Conservation (phyloP, 2,329 filamentous ascomycete species). For the Zymoseptoria ardabiliae region DNA sequence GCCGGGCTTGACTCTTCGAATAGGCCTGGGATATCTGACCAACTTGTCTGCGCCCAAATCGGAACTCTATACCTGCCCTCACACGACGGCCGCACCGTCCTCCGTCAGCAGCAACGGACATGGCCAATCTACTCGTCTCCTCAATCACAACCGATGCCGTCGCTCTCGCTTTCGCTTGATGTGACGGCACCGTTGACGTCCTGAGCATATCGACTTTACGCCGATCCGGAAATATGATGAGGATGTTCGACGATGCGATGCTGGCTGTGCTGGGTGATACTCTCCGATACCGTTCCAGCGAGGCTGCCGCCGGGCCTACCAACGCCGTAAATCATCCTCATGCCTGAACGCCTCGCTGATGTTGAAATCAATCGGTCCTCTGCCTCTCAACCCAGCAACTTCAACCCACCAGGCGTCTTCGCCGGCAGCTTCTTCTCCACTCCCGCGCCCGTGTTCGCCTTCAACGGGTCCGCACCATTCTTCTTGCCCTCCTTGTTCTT, state of each 20-base stretch:
- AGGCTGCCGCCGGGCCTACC: not conserved
- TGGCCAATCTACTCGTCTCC: not conserved
- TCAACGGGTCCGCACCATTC: conserved; percentile 27
- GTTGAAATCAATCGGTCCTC: not conserved
- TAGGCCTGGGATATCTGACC: no score
- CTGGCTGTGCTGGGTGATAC: not conserved
- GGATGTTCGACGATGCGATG: not conserved
- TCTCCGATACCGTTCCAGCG: not conserved
- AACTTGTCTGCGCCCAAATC: no score
- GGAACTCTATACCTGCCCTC: no score
- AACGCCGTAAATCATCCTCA: not conserved
- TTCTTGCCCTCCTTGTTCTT: conserved; percentile 38
- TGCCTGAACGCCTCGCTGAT: conserved; percentile 7
- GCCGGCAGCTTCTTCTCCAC: conserved; percentile 26
- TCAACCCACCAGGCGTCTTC: conserved; percentile 20
- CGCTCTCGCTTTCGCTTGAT: not conserved
- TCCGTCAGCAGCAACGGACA: not conserved
- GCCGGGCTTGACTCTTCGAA: no score
- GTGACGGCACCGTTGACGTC: not conserved
- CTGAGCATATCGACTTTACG: not conserved
- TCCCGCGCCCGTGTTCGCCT: conserved; percentile 29
- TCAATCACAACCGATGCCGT: not conserved
- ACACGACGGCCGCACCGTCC: not conserved
- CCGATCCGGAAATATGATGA: not conserved
- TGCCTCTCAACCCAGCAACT: conserved; percentile 23